Conservation (phyloP, 2,329 filamentous ascomycete species). For the Colletotrichum nymphaeae region DNA sequence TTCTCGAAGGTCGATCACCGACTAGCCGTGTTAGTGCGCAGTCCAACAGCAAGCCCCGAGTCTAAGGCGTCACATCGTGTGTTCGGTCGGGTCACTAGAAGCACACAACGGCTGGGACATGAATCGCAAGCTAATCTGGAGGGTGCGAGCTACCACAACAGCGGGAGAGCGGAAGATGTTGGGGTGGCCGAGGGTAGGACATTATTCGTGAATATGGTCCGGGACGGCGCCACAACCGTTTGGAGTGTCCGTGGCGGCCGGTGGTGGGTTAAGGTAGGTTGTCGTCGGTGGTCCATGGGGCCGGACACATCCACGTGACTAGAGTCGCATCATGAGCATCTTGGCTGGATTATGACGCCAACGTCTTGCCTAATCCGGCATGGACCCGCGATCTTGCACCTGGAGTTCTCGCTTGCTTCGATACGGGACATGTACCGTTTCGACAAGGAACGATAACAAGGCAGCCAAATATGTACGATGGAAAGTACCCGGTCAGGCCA, state of each 20-base stretch:
- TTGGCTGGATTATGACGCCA: slow-evolving; percentile 28
- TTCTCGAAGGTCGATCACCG: neutral
- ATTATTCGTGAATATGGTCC: neutral
- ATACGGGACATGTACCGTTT: neutral
- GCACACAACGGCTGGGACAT: slow-evolving; percentile 7
- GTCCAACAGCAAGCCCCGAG: neutral
- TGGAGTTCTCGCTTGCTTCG: neutral
- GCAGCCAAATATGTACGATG: neutral
- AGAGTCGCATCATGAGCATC: slow-evolving; percentile 23
- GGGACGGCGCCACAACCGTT: slow-evolving; percentile 29
- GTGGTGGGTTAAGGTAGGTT: neutral
- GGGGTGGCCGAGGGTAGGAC: slow-evolving; percentile 1
- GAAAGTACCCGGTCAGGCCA: neutral
- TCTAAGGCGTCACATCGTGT: neutral
- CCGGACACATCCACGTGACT: slow-evolving; percentile 23
- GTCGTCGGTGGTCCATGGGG: slow-evolving; percentile 16
- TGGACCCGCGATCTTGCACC: slow-evolving; percentile 8
- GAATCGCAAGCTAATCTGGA: neutral
- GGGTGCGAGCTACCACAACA: neutral
- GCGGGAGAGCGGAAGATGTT: slow-evolving; percentile 10
- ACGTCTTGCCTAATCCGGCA: slow-evolving; percentile 16
- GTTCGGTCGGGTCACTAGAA: neutral
- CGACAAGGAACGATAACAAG: neutral
- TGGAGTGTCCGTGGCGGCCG: slow-evolving; percentile 25
- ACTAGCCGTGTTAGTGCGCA: neutral